Conservation (phyloP, 2,329 filamentous ascomycete genomes). For the Neocatenulostroma microsporum region DNA sequence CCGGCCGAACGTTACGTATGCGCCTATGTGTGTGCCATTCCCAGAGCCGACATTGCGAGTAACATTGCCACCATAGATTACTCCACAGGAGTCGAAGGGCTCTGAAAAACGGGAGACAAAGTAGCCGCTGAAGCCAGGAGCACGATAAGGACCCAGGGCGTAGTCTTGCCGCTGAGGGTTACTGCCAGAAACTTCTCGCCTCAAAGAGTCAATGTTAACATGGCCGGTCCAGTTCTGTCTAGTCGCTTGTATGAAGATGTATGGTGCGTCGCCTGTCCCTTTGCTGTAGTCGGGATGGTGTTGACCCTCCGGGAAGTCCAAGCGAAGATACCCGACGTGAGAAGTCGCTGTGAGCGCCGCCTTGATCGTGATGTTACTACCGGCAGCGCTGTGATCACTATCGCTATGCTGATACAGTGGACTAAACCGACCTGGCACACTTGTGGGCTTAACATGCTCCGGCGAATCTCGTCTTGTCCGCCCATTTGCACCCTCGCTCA, state of each 20-base stretch:
- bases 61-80: constrained; percentile 25
- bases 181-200: constrained; percentile 36
- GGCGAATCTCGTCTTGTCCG: constrained; percentile 27
- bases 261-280: constrained; percentile 20
- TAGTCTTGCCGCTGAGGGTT: constrained; percentile 44
- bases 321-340: constrained; percentile 36
- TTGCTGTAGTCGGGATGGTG: too few relatives aligned
- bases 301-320: constrained; percentile 29
- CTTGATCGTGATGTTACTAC: constrained; percentile 16
- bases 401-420: too few relatives aligned
- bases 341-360: constrained; percentile 37
- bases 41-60: constrained; percentile 16
- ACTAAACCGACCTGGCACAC: too few relatives aligned
- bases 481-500: constrained; percentile 36
- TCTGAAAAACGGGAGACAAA: constrained; percentile 43
- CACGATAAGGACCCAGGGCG: constrained; percentile 36
- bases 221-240: constrained; percentile 42
- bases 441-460: too few relatives aligned
- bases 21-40: constrained; percentile 34
- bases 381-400: too few relatives aligned
- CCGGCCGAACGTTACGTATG: constrained; percentile 35
- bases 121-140: constrained; percentile 37
- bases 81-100: constrained; percentile 34
- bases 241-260: constrained; percentile 39
- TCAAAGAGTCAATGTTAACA: constrained; percentile 31